Conservation (phyloP, 2,329 filamentous ascomycete species). For the Stromatinia cepivora region DNA sequence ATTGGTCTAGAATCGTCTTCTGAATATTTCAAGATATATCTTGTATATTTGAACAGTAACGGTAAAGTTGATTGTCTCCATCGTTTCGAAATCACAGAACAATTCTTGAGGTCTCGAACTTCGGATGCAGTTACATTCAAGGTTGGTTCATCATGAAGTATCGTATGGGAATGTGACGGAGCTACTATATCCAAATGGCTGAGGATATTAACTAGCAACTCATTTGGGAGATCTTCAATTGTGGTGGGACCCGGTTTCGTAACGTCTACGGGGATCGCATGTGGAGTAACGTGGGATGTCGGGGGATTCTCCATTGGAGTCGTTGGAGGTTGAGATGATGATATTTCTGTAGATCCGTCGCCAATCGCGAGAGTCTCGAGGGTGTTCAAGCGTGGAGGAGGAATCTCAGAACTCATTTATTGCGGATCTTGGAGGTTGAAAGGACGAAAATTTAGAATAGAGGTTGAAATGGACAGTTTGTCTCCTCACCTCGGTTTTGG, state of each 20-base stretch:
- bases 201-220: slow-evolving; percentile 60
- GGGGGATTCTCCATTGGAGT: not conserved
- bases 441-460: not conserved
- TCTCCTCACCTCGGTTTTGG: not conserved
- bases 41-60: slow-evolving; percentile 57
- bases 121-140: slow-evolving; percentile 45
- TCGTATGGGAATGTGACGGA: slow-evolving; percentile 47
- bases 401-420: not conserved
- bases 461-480: not conserved
- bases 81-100: slow-evolving; percentile 53
- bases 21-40: slow-evolving; percentile 41
- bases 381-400: not conserved
- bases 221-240: slow-evolving; percentile 53
- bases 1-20: slow-evolving; percentile 21
- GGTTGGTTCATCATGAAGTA: slow-evolving; percentile 52
- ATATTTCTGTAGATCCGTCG: not conserved
- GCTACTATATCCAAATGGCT: slow-evolving; percentile 52
- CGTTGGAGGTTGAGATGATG: not conserved
- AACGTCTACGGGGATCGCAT: not conserved
- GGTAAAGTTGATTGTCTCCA: slow-evolving; percentile 56
- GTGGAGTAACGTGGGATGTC: slow-evolving; percentile 4
- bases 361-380: not conserved
- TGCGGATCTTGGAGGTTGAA: not conserved
- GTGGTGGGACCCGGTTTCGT: slow-evolving; percentile 16
- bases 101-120: slow-evolving; percentile 52